A percentile compares a stretch with the other conserved stretches of the same genome.
These are phyloP conservation scores for Trypanosoma mega DNA, from an alignment of 208 protist species.

Conservation along the genomic window DNA sequence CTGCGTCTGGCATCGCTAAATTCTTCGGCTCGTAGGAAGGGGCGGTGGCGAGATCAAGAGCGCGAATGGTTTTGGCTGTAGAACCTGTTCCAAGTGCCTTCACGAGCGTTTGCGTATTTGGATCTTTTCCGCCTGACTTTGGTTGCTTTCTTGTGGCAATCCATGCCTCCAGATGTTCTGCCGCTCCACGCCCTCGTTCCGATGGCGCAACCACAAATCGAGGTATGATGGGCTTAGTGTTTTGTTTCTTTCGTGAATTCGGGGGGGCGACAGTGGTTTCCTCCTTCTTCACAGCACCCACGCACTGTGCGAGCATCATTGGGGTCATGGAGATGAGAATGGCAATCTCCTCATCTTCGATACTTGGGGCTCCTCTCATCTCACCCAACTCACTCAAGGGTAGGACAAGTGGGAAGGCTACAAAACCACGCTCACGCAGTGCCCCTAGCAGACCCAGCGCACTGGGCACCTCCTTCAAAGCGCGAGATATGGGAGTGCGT, in stretches of 20 bases:
- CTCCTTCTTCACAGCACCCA: conserved; percentile 18
- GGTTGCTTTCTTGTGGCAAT: not conserved
- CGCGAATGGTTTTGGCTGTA: not conserved
- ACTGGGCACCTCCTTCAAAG: conserved; percentile 5
- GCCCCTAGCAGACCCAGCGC: conserved; percentile 19
- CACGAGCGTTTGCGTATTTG: conserved; percentile 7
- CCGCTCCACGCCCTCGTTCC: not conserved
- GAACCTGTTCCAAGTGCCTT: conserved; percentile 10
- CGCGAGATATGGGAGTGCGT: not conserved
- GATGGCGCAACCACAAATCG: conserved; percentile 4
- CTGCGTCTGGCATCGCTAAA: not conserved
- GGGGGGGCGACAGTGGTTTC: not conserved
- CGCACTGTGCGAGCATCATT: conserved; percentile 55
- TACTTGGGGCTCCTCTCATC: conserved; percentile 18
- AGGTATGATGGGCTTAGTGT: not conserved
- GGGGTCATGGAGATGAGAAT: conserved; percentile 71
- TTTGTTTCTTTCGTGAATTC: not conserved
- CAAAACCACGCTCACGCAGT: conserved; percentile 22
- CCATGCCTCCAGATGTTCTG: conserved; percentile 9
- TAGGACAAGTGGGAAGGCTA: conserved; percentile 27
- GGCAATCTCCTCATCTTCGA: conserved; percentile 29
- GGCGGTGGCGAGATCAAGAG: conserved; percentile 4
- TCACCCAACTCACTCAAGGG: conserved; percentile 7
- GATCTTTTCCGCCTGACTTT: conserved; percentile 5
- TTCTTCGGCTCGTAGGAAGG: not conserved